These are phyloP conservation scores for Wakefieldia striispora DNA, from an alignment of 768 basidiomycete species.

Conservation along the genomic window DNA sequence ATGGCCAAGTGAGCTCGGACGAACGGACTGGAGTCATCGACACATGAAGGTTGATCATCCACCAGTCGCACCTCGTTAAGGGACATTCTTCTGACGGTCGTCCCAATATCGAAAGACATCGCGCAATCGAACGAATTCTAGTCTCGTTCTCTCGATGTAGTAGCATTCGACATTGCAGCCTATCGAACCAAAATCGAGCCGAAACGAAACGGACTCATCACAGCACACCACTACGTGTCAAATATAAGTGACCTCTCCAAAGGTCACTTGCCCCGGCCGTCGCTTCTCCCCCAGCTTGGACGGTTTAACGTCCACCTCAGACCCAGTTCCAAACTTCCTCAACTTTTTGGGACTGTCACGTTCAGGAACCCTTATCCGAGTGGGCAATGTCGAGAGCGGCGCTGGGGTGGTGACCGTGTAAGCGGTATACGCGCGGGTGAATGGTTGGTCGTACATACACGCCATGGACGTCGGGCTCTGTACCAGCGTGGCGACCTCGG, in stretches of 20 bases:
- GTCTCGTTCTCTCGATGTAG: no score
- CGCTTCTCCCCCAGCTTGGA: constrained; percentile 1
- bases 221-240: neutral
- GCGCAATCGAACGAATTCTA: no score
- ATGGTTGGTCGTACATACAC: neutral
- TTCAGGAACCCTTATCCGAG: neutral
- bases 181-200: no score
- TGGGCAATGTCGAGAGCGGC: neutral
- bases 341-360: neutral
- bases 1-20: neutral
- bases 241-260: neutral
- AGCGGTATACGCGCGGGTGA: neutral
- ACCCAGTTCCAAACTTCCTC: neutral
- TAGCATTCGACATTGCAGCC: no score
- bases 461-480: neutral
- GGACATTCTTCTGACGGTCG: no score
- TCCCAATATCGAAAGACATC: no score
- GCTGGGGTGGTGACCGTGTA: neutral
- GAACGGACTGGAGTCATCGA: no score
- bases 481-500: neutral
- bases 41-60: no score
- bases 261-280: neutral
- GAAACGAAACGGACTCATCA: no score
- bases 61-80: no score
- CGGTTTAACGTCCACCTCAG: neutral